A percentile compares a stretch with the other conserved stretches of the same genome.
Evolutionary conservation across 1,284 basidiomycete species (phyloP).

Genomic region (Peniophora sp.): DNA sequence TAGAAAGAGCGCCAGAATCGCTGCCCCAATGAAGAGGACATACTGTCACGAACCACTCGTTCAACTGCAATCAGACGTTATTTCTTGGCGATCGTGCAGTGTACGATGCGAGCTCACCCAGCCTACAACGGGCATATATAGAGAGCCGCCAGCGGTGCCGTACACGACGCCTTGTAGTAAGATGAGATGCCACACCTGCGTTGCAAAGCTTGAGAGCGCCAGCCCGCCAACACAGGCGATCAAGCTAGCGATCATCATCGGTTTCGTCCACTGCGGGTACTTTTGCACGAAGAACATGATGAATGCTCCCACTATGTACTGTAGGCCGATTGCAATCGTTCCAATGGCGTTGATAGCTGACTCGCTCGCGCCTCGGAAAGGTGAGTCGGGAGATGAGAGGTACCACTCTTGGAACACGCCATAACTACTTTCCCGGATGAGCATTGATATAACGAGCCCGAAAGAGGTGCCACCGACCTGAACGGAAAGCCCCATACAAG

Average conservation of each 20-base stretch:
- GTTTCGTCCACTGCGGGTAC: conserved; percentile 16
- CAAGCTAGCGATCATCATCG: conserved; percentile 16
- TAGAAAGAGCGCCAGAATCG: not conserved
- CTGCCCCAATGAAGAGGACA: not conserved
- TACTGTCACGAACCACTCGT: conserved; percentile 2
- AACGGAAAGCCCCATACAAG: conserved; percentile 9
- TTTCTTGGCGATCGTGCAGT: too few relatives aligned
- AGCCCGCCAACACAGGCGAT: conserved; percentile 13
- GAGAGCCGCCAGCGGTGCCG: conserved; percentile 16
- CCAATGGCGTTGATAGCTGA: conserved; percentile 14
- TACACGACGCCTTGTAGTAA: conserved; percentile 18
- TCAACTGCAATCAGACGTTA: not conserved
- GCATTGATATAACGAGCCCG: too few relatives aligned
- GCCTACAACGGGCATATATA: conserved; percentile 16
- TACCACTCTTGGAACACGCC: conserved; percentile 14
- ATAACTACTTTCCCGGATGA: not conserved
- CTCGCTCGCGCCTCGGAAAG: conserved; percentile 13
- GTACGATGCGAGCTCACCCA: not conserved
- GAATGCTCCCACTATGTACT: conserved; percentile 15
- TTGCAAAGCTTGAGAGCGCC: conserved; percentile 19
- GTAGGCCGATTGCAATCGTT: conserved; percentile 14
- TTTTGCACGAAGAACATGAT: conserved; percentile 16
- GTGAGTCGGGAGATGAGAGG: conserved; percentile 10
- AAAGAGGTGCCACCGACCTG: conserved; percentile 2
- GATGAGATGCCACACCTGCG: conserved; percentile 18